Conservation (phyloP, 148 eudicot genomes). For the Camellia lanceoleosa region DNA sequence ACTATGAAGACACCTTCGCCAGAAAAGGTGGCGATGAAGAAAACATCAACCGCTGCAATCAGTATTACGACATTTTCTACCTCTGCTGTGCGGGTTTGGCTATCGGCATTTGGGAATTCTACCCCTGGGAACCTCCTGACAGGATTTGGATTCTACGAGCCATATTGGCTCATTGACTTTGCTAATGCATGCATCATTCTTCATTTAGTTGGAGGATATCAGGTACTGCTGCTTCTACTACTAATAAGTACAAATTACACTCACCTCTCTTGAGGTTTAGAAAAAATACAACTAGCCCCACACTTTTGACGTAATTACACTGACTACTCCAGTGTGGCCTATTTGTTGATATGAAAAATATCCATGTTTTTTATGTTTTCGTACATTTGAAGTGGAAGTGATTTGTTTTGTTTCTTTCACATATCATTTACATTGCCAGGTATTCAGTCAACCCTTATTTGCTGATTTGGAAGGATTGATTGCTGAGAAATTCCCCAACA, state of each 20-base stretch:
- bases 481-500: slow-evolving; percentile 33
- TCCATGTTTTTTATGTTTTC: too few species aligned
- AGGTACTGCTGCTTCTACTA: slow-evolving; percentile 37
- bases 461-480: slow-evolving; percentile 40
- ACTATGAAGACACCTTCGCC: slow-evolving; percentile 73
- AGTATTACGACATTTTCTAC: slow-evolving; percentile 64
- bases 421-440: slow-evolving; percentile 29
- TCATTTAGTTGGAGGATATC: slow-evolving; percentile 85
- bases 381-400: not conserved
- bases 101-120: slow-evolving; percentile 76
- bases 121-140: slow-evolving; percentile 88
- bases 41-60: slow-evolving; percentile 52
- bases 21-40: slow-evolving; percentile 63
- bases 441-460: slow-evolving; percentile 64
- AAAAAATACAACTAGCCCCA: too few species aligned
- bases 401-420: not conserved
- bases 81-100: slow-evolving; percentile 81
- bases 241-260: not conserved
- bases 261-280: too few species aligned
- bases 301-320: too few species aligned
- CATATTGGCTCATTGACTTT: slow-evolving; percentile 79
- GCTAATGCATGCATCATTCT: slow-evolving; percentile 80
- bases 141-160: slow-evolving; percentile 83
- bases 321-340: not conserved
- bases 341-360: not conserved